phyloP scores from a whole-genome alignment of 2,329 filamentous ascomycete species.

The Lasiodiplodia sp. region DNA sequence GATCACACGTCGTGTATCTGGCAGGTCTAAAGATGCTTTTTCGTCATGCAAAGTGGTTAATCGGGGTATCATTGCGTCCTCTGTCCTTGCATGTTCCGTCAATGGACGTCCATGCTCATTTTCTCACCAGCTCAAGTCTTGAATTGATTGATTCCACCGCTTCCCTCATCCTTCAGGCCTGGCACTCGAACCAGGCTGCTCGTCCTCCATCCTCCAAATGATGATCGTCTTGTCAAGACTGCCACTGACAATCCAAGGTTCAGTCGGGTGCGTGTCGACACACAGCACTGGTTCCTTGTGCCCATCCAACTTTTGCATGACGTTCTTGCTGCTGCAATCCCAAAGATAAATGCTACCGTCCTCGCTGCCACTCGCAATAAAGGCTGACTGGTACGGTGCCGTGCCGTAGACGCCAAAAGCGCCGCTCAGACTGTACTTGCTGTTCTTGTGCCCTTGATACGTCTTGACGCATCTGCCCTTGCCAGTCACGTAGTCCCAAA shows the following conservation, averaged over 20 bases:
- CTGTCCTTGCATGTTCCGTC: not conserved
- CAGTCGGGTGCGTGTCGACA: conserved; percentile 65
- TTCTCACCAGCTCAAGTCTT: not conserved
- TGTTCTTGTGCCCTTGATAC: conserved; percentile 90
- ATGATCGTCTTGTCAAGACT: conserved; percentile 68
- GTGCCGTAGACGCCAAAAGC: conserved; percentile 75
- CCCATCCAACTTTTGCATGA: conserved; percentile 71
- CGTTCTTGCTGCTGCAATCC: conserved; percentile 86
- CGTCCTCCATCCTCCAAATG: conserved; percentile 62
- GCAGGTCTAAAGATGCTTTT: not conserved
- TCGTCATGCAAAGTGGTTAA: not conserved
- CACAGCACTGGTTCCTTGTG: conserved; percentile 66
- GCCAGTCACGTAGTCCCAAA: conserved; percentile 95
- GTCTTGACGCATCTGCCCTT: conserved; percentile 93
- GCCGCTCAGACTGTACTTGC: conserved; percentile 82
- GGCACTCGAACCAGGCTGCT: not conserved
- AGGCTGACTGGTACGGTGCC: conserved; percentile 56
- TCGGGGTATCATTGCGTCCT: not conserved
- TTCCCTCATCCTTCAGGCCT: not conserved
- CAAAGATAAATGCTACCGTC: conserved; percentile 86
- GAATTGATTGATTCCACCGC: not conserved
- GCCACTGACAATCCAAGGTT: conserved; percentile 65
- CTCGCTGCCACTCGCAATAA: conserved; percentile 85
- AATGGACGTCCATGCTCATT: not conserved
- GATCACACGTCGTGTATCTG: not conserved